Conservation (phyloP, 73 alveolate genomes). For the Paramecium octaurelia region DNA sequence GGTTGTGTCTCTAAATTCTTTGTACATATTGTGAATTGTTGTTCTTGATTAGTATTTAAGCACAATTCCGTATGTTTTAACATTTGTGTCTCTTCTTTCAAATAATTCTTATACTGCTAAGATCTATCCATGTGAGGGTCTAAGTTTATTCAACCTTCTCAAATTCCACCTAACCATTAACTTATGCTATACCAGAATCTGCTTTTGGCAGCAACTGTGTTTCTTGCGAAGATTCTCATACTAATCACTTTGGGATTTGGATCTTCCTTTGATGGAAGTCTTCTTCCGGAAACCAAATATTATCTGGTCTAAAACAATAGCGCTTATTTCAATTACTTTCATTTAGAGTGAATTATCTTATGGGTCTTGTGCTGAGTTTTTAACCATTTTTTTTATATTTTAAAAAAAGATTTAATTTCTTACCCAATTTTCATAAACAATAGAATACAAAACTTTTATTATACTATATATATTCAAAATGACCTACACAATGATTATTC, state of each 20-base stretch:
- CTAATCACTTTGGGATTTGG: constrained; percentile 82
- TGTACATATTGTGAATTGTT: constrained; percentile 91
- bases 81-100: constrained; percentile 76
- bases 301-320: constrained; percentile 70
- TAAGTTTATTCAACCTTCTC: constrained; percentile 86
- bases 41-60: constrained; percentile 90
- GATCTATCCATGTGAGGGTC: constrained; percentile 85
- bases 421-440: background rate
- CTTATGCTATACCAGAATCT: constrained; percentile 83
- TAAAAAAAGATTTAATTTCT: constrained; percentile 42
- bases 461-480: background rate
- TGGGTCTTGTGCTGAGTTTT: constrained; percentile 47
- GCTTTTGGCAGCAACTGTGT: constrained; percentile 84
- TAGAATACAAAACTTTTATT: background rate
- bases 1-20: constrained; percentile 89
- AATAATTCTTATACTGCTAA: constrained; percentile 81
- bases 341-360: constrained; percentile 6
- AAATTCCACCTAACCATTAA: constrained; percentile 57
- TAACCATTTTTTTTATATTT: constrained; percentile 38
- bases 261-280: constrained; percentile 79
- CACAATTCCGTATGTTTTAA: constrained; percentile 89
- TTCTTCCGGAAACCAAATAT: constrained; percentile 83
- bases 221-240: constrained; percentile 90
- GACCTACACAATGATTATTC: background rate
- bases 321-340: background rate